Conservation (phyloP, 2,329 filamentous ascomycete genomes). For the Waltergamsia citrina region DNA sequence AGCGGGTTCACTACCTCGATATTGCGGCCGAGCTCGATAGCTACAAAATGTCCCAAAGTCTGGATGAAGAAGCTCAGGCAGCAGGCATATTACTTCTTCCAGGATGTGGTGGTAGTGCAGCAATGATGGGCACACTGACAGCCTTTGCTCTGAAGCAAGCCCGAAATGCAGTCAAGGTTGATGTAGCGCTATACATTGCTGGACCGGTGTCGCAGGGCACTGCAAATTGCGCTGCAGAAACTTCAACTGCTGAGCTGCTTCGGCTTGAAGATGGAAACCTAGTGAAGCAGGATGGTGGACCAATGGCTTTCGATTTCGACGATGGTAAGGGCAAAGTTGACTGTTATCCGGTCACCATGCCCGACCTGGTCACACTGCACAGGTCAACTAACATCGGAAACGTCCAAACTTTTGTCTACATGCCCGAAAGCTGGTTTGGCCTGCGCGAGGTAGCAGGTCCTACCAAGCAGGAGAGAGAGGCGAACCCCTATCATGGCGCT, state of each 20-base stretch:
- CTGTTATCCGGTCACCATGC: conserved; percentile 10
- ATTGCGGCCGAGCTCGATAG: conserved; percentile 11
- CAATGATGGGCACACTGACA: conserved; percentile 10
- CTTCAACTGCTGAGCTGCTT: not conserved
- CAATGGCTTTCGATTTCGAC: conserved; percentile 10
- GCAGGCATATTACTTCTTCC: conserved; percentile 10
- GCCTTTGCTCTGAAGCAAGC: conserved; percentile 2
- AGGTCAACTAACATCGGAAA: conserved; percentile 8
- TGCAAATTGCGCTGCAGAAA: conserved; percentile 6
- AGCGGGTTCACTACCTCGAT: conserved; percentile 11
- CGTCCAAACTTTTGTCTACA: conserved; percentile 9
- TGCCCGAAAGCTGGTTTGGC: too few species aligned
- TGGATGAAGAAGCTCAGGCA: conserved; percentile 5
- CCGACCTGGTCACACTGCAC: conserved; percentile 12
- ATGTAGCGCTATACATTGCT: conserved; percentile 9
- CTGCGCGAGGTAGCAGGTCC: too few species aligned
- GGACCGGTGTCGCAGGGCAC: conserved; percentile 11
- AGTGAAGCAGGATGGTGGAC: not conserved
- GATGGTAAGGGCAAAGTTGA: conserved; percentile 9
- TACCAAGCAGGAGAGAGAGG: conserved; percentile 7
- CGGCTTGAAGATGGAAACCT: conserved; percentile 1
- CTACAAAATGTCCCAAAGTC: conserved; percentile 7
- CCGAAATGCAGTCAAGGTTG: conserved; percentile 6
- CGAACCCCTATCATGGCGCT: conserved; percentile 10
- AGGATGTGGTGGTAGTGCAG: conserved; percentile 12